phyloP scores from a whole-genome alignment of 1,284 basidiomycete species.

The Trichosporon sp. region DNA sequence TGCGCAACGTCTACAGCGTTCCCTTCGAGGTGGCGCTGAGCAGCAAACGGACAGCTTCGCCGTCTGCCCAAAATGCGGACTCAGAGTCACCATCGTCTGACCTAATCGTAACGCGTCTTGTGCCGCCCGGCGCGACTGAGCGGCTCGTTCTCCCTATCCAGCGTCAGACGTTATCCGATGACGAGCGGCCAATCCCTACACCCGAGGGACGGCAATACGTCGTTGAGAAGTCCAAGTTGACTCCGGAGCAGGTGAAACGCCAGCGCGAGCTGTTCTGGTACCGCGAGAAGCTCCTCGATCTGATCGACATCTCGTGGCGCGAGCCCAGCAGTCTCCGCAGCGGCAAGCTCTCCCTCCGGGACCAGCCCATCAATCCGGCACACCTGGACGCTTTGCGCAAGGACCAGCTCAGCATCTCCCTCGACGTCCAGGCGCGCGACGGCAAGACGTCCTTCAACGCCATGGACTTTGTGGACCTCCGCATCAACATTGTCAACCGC shows the following conservation, averaged over 20 bases:
- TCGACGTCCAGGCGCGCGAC: constrained; percentile 45
- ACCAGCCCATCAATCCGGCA: constrained; percentile 73
- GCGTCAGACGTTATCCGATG: constrained; percentile 66
- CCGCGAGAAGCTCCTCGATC: constrained; percentile 76
- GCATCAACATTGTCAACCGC: constrained; percentile 63
- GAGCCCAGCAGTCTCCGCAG: constrained; percentile 77
- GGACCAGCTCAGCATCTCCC: constrained; percentile 64
- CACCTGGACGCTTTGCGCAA: constrained; percentile 75
- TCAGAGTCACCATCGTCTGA: constrained; percentile 10
- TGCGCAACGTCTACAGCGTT: constrained; percentile 82
- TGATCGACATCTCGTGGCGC: constrained; percentile 72
- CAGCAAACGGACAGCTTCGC: constrained; percentile 43
- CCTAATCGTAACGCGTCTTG: constrained; percentile 63
- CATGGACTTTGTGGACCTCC: constrained; percentile 63
- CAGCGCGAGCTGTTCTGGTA: constrained; percentile 91
- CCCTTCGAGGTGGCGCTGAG: constrained; percentile 84
- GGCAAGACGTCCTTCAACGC: constrained; percentile 58
- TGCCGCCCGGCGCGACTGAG: constrained; percentile 80
- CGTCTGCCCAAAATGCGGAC: background rate
- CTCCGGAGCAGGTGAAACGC: constrained; percentile 63
- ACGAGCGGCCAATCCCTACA: constrained; percentile 74
- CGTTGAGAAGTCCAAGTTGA: constrained; percentile 71
- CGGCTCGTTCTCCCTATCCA: constrained; percentile 76
- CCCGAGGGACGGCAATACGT: constrained; percentile 90
- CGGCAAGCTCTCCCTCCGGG: constrained; percentile 73